These are phyloP conservation scores for Pholiota molesta DNA, from an alignment of 768 basidiomycete genomes.

Conservation along the genomic window DNA sequence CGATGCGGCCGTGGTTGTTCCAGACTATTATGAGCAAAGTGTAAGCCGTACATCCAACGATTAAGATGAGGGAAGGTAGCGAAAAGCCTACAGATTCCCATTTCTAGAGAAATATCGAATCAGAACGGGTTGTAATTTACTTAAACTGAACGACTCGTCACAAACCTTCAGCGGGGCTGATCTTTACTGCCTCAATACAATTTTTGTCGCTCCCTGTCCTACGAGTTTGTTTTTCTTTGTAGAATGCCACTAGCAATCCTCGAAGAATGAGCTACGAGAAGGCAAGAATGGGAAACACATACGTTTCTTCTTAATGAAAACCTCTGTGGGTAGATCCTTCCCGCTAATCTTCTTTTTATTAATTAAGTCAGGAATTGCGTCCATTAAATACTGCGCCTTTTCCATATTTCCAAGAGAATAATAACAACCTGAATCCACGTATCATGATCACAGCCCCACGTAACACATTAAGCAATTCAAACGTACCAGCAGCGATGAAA, in stretches of 20 bases:
- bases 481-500: constrained; percentile 68
- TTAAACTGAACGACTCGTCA: background rate
- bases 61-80: background rate
- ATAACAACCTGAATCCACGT: constrained; percentile 53
- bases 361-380: constrained; percentile 61
- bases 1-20: constrained; percentile 74
- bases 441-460: background rate
- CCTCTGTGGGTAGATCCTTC: constrained; percentile 75
- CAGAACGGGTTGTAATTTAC: background rate
- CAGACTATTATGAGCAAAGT: constrained; percentile 52
- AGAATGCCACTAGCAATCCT: constrained; percentile 62
- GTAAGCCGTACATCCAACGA: background rate
- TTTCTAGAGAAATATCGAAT: constrained; percentile 42
- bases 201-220: constrained; percentile 52
- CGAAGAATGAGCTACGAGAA: background rate
- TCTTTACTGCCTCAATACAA: constrained; percentile 59
- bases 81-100: constrained; percentile 60
- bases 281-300: constrained; percentile 21
- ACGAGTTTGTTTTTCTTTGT: constrained; percentile 66
- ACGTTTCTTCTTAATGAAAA: constrained; percentile 80
- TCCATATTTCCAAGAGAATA: constrained; percentile 55
- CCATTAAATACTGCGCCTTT: constrained; percentile 63
- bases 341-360: constrained; percentile 64
- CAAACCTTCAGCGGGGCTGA: constrained; percentile 73
- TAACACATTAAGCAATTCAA: constrained; percentile 9